phyloP scores from a whole-genome alignment of 768 basidiomycete species.

The Neoboletus subvelutipes region DNA sequence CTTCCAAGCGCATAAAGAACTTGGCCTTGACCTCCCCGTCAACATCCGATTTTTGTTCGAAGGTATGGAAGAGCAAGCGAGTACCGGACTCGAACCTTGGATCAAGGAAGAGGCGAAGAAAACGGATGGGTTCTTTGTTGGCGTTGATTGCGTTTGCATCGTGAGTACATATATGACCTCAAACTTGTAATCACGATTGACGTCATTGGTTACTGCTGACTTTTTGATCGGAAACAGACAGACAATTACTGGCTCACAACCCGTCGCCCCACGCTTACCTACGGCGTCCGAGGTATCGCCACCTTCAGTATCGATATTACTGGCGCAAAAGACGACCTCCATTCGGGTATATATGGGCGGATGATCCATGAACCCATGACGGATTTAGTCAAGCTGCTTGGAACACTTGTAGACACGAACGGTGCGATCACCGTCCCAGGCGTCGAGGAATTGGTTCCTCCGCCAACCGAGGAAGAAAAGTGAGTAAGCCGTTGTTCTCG shows the following conservation, averaged over 20 bases:
- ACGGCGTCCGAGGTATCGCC: constrained; percentile 79
- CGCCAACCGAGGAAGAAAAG: constrained; percentile 52
- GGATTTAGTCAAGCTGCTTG: constrained; percentile 74
- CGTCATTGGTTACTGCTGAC: not conserved
- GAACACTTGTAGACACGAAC: constrained; percentile 68
- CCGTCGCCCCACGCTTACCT: constrained; percentile 72
- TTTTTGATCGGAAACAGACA: constrained; percentile 41
- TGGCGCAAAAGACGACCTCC: constrained; percentile 82
- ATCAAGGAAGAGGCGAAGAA: constrained; percentile 54
- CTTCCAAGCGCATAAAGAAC: constrained; percentile 74
- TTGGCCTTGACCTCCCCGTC: constrained; percentile 74
- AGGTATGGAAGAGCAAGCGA: constrained; percentile 82
- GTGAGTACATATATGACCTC: constrained; percentile 43
- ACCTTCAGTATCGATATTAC: constrained; percentile 79
- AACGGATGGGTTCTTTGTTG: constrained; percentile 62
- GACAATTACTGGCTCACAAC: constrained; percentile 92
- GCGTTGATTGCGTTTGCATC: constrained; percentile 87
- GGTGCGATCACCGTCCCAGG: constrained; percentile 84
- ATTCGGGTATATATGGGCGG: constrained; percentile 82
- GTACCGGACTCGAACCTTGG: constrained; percentile 51
- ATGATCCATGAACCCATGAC: constrained; percentile 88
- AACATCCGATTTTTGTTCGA: constrained; percentile 89
- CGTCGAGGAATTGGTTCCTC: constrained; percentile 74
- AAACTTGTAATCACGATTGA: not conserved
- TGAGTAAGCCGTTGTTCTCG: not conserved